Percentiles rank a stretch among this genome's conserved stretches.
These are phyloP conservation scores for Rhodofomes roseus DNA, from an alignment of 1,284 basidiomycete species.

Conservation along the genomic window DNA sequence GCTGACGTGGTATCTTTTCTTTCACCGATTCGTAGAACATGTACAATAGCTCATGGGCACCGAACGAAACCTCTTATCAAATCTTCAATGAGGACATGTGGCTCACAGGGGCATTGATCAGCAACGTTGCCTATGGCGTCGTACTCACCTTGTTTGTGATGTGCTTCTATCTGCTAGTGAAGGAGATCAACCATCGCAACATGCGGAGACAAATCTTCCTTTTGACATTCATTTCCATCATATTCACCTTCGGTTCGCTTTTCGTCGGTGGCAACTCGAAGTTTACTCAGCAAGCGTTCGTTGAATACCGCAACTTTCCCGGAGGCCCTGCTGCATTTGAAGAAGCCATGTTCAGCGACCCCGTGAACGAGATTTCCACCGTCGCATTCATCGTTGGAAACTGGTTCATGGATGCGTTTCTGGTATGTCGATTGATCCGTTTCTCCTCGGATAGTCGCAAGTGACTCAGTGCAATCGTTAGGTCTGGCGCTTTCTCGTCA, in stretches of 20 bases:
- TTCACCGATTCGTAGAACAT: no score
- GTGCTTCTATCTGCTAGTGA: neutral
- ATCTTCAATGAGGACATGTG: neutral
- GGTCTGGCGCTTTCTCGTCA: neutral
- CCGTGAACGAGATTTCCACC: slow-evolving; percentile 1
- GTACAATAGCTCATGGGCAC: neutral
- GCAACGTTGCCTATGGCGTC: slow-evolving; percentile 1
- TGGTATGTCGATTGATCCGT: neutral
- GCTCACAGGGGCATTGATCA: slow-evolving; percentile 3
- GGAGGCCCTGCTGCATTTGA: slow-evolving; percentile 9
- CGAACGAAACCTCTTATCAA: neutral
- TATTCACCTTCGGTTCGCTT: slow-evolving; percentile 8
- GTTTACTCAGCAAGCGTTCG: slow-evolving; percentile 9
- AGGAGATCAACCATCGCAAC: neutral
- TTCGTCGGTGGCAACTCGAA: slow-evolving; percentile 1
- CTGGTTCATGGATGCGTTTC: slow-evolving; percentile 7
- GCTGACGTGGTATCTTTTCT: no score
- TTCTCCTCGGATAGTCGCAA: neutral
- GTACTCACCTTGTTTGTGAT: slow-evolving; percentile 1
- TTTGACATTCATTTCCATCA: slow-evolving; percentile 1
- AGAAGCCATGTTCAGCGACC: slow-evolving; percentile 3
- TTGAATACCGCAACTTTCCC: slow-evolving; percentile 8
- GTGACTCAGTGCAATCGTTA: neutral
- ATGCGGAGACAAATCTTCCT: neutral
- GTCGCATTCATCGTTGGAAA: slow-evolving; percentile 1